These are phyloP conservation scores for Fragilariopsis cylindrus DNA, from an alignment of 108 stramenopile species.

Conservation along the genomic window DNA sequence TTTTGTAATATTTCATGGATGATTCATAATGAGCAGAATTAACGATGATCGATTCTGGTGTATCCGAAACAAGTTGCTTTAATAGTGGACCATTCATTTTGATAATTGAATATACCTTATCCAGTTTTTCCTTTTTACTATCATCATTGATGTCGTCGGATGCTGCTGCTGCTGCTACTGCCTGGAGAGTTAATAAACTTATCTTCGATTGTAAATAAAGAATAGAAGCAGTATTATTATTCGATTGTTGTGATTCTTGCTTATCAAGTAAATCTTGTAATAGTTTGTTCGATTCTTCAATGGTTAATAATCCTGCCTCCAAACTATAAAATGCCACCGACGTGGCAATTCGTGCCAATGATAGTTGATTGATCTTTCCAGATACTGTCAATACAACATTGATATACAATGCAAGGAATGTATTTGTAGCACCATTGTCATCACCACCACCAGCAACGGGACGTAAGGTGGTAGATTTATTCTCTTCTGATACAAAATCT, in stretches of 20 bases:
- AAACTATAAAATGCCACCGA: slow-evolving; percentile 62
- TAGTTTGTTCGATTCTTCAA: slow-evolving; percentile 20
- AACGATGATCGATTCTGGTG: slow-evolving; percentile 73
- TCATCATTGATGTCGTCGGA: neutral
- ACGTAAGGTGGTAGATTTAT: slow-evolving; percentile 34
- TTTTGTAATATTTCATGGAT: slow-evolving; percentile 89
- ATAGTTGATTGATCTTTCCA: slow-evolving; percentile 87
- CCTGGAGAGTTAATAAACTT: slow-evolving; percentile 50
- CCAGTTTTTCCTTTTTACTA: slow-evolving; percentile 42
- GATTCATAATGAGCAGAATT: slow-evolving; percentile 90
- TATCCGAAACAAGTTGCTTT: slow-evolving; percentile 55
- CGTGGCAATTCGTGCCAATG: slow-evolving; percentile 83
- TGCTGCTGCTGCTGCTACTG: slow-evolving; percentile 24
- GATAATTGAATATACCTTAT: slow-evolving; percentile 52
- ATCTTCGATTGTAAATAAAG: slow-evolving; percentile 75
- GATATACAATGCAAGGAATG: slow-evolving; percentile 60
- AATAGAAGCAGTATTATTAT: slow-evolving; percentile 55
- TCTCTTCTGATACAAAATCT: slow-evolving; percentile 56
- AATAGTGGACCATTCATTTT: slow-evolving; percentile 53
- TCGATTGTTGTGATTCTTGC: slow-evolving; percentile 16
- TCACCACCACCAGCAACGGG: neutral
- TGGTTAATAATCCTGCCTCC: neutral
- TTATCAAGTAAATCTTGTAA: slow-evolving; percentile 36
- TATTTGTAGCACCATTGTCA: slow-evolving; percentile 36
- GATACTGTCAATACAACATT: slow-evolving; percentile 60